Evolutionary conservation across 73 alveolate genomes (phyloP), one percentile per base, ranked within the genome.

Genomic region (Stentor coeruleus): DNA sequence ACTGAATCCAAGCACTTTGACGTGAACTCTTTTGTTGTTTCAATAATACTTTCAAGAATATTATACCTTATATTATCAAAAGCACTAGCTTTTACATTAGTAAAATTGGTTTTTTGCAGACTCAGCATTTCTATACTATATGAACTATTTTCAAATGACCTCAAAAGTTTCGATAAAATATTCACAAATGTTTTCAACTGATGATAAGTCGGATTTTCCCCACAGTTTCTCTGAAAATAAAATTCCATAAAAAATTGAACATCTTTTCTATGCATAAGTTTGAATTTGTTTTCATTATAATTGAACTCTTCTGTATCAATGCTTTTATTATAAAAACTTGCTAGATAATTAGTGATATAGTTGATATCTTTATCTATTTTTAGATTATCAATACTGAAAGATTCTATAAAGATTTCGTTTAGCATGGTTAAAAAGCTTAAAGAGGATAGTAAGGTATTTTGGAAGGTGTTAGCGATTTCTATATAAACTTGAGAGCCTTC

Each of bases 21-120:
- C 14, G 79, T 66, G 79, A 66, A 66, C 37, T 66, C 79, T 66
- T 66, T 66, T 14, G 42, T 66, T 20, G 79, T 20, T 20, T 31
- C 37, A 28, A 66, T 11, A 0, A 66, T 1, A 66, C 26, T 20
- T 2, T 26, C 36, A 66, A 33, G 15, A 26, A 66, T 15, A 26
- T 11, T 66, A 28, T 20, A 14, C 37, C 79, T 66, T 33, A 66
- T 1, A 0, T 2, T 2, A 26, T 33, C 79, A 33, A 66, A 31
- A 1, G n/a, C 42, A 66, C 35, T 20, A 57, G 28, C 2, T 0
- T 20, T 20, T n/a, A 31, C 73, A 57, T 31, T 2, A 20, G 37
- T 1, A 1, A 26, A 20, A 26, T 2, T 66, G 0, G 79, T 31
- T 1, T 20, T 15, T 1, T 20, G 28, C 15, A 20, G 35, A 57